Conservation (phyloP, 805 yeast species). For the Ogataea sp. region DNA sequence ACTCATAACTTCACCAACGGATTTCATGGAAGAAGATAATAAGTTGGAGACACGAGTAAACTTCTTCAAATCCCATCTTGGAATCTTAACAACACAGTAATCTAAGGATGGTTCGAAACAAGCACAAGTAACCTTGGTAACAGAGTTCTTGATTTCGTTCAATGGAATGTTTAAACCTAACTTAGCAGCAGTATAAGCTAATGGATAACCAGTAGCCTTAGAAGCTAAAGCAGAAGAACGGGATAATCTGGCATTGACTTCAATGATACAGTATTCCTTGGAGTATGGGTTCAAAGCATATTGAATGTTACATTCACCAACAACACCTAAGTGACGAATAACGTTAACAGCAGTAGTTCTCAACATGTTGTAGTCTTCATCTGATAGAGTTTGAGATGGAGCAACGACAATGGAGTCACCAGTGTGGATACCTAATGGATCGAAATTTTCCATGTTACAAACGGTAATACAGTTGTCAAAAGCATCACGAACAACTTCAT, state of each 20-base stretch:
- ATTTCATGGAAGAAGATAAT: conserved; percentile 91
- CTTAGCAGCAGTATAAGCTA: conserved; percentile 97
- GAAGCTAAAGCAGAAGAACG: conserved; percentile 99
- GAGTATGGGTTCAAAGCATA: conserved; percentile 92
- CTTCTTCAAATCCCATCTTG: conserved; percentile 97
- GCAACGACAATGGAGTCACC: conserved; percentile 99
- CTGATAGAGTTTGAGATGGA: conserved; percentile 94
- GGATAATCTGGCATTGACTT: conserved; percentile 95
- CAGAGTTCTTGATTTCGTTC: conserved; percentile 86
- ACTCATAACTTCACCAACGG: conserved; percentile 98
- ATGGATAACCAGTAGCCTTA: conserved; percentile 97
- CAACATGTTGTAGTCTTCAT: conserved; percentile 95
- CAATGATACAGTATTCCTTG: conserved; percentile 93
- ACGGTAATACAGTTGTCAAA: conserved; percentile 97
- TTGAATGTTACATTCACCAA: conserved; percentile 98
- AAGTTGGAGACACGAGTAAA: conserved; percentile 85
- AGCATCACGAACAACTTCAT: conserved; percentile 97
- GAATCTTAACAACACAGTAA: conserved; percentile 94
- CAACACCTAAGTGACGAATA: conserved; percentile 95
- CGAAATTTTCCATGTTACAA: conserved; percentile 98
- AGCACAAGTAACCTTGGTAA: conserved; percentile 89
- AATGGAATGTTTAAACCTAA: conserved; percentile 88
- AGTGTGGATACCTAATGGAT: conserved; percentile 96
- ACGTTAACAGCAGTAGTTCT: conserved; percentile 97
- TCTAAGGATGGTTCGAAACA: conserved; percentile 97